phyloP scores from a whole-genome alignment of 129 eudicot species.

The Helichrysum umbraculigerum region DNA sequence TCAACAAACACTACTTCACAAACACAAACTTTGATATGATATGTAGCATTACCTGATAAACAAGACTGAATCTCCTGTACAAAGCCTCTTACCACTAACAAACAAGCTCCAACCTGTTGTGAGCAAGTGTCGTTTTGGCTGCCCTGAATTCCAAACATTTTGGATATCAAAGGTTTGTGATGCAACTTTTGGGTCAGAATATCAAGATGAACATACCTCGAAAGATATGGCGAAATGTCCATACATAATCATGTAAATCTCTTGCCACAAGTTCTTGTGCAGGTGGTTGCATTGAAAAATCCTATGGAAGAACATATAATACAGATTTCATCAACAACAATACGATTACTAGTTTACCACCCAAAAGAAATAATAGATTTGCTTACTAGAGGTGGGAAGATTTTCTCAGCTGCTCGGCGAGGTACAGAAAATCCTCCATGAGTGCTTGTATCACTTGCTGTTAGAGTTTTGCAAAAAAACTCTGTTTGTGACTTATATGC shows the following conservation, averaged over 20 bases:
- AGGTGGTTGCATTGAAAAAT: constrained; percentile 93
- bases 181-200: background rate
- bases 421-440: too few species aligned
- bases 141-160: constrained; percentile 55
- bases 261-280: constrained; percentile 91
- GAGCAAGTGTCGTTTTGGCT: constrained; percentile 93
- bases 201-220: constrained; percentile 58
- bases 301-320: constrained; percentile 35
- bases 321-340: background rate
- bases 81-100: constrained; percentile 86
- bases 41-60: constrained; percentile 65
- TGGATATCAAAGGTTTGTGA: background rate
- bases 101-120: constrained; percentile 99
- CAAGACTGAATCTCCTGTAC: constrained; percentile 89
- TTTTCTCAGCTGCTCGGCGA: too few species aligned
- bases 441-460: too few species aligned
- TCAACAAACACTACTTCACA: background rate
- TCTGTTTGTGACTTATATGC: too few species aligned
- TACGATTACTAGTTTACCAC: background rate
- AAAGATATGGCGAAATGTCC: constrained; percentile 93
- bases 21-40: background rate
- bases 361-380: constrained; percentile 9
- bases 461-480: too few species aligned
- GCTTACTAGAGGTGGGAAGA: too few species aligned
- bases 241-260: constrained; percentile 78